Conservation (phyloP, 768 basidiomycete genomes). For the Mycena kentingensis region DNA sequence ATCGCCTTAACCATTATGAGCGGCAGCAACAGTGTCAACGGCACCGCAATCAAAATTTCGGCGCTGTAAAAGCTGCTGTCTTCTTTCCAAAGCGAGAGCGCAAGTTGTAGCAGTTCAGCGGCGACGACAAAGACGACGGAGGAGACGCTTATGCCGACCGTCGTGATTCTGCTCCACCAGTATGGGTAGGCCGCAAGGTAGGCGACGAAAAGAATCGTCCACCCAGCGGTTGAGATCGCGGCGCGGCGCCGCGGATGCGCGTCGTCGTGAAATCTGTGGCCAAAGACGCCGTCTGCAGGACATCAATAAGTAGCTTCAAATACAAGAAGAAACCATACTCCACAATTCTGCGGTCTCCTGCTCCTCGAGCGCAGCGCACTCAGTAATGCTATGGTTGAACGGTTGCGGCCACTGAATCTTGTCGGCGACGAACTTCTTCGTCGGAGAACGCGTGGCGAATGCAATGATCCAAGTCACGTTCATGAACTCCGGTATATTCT, state of each 20-base stretch:
- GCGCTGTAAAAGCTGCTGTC: not conserved
- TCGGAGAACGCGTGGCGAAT: conserved; percentile 29
- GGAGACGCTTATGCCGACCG: conserved; percentile 32
- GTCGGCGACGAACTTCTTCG: conserved; percentile 26
- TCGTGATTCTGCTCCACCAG: conserved; percentile 38
- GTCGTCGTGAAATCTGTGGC: conserved; percentile 31
- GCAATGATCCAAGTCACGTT: conserved; percentile 38
- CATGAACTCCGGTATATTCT: conserved; percentile 29
- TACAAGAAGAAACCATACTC: conserved; percentile 22
- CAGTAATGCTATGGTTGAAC: conserved; percentile 24
- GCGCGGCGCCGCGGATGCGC: conserved; percentile 34
- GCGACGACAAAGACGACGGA: conserved; percentile 8
- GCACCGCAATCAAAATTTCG: not conserved
- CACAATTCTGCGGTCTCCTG: conserved; percentile 31
- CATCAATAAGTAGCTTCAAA: not conserved
- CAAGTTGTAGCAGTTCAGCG: conserved; percentile 22
- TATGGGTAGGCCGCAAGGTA: conserved; percentile 29
- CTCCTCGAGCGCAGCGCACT: conserved; percentile 20
- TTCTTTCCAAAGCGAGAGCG: not conserved
- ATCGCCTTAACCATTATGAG: conserved; percentile 32
- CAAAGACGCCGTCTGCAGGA: conserved; percentile 29
- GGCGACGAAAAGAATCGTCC: not conserved
- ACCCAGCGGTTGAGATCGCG: not conserved
- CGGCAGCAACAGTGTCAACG: conserved; percentile 11
- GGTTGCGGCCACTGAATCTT: conserved; percentile 4